Base-by-base conservation (phyloP, 2,329 filamentous ascomycete genomes). In the Fusarium bactridioides region DNA sequence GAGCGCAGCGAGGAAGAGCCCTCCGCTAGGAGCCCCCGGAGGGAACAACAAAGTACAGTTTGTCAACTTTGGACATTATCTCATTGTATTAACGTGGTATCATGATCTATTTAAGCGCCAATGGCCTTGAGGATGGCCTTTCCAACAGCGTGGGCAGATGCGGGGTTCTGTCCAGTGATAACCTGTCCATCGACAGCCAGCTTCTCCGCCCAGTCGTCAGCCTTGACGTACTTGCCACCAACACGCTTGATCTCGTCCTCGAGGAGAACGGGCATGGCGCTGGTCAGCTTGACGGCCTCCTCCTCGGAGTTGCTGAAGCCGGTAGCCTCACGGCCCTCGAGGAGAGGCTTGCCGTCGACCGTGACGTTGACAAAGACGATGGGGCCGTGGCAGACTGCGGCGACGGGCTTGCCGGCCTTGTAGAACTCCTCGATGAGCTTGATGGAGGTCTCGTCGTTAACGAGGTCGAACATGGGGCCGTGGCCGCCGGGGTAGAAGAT, bases 301-400 rank as follows among this genome's bases (percentile, higher is more conserved):
- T 86, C 84, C 69, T 87, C 86, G 79, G 89, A 88, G 47, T 93
- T 86, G 79, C 86, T 79, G 80, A 92, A 93, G 15, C 87, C 90
- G 1, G 90, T 91, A 29, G 90, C 88, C 50, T 85, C 81, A 77
- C 86, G 86, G 48, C 87, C 89, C 55, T 84, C 80, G 43, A 93
- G 79, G 15, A 92, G 80, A 56, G 84, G 83, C 70, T 84, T 82
- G 38, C 89, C 89, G 67, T 86, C 82, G 25, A 85, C 76, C 75
- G 85, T 87, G 40, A 88, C 90, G 73, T 90, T 86, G 54, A 86
- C 84, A 21, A 93, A 83, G 18, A 87, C 91, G 7, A 87, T 88
- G 5, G 91, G 89, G 10, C 90, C 91, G 81, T 93, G 91, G 83
- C 91, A 93, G 50, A 93, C 90, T 7, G 91, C 89, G 0, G 88